Percentiles rank a stretch among this genome's conserved stretches.
phyloP scores from a whole-genome alignment of 352 stramenopile genomes.

The Pythium phragmiticola region DNA sequence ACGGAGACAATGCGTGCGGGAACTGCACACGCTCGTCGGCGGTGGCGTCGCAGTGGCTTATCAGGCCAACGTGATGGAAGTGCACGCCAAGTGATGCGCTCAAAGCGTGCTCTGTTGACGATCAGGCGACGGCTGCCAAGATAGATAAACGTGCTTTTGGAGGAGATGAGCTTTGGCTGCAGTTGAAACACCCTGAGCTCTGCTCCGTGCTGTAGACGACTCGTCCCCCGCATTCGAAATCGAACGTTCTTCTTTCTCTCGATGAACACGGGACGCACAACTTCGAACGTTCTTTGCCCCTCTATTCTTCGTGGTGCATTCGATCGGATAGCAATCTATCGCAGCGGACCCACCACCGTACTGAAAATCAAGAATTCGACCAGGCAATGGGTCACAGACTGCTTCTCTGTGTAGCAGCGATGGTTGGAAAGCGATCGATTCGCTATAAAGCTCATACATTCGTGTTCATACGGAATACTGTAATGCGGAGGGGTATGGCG shows the following conservation, averaged over 20 bases:
- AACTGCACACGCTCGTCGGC: neutral
- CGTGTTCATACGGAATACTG: slow-evolving; percentile 1
- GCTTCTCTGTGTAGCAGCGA: no score
- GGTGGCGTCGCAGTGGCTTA: slow-evolving; percentile 1
- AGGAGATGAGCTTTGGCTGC: no score
- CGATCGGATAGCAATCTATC: neutral
- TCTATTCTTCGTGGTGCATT: no score
- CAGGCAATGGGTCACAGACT: no score
- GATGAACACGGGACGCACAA: no score
- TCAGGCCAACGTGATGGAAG: neutral
- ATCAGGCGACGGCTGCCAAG: slow-evolving; percentile 1
- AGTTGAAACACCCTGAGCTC: neutral
- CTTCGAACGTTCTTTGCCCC: no score
- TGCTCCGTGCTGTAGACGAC: slow-evolving; percentile 6
- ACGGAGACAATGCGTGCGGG: no score
- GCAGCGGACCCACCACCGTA: neutral
- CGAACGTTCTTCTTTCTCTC: neutral
- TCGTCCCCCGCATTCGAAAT: slow-evolving; percentile 1
- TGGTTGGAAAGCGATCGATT: no score
- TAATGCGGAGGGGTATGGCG: neutral
- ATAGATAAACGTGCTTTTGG: neutral
- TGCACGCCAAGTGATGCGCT: slow-evolving; percentile 2
- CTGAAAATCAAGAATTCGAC: neutral
- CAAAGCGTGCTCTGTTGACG: neutral
- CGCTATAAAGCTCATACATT: neutral